Evolutionary conservation across 306 rosid species (phyloP), one percentile per base, ranked within the genome.

Genomic region (Acacia confusa): DNA sequence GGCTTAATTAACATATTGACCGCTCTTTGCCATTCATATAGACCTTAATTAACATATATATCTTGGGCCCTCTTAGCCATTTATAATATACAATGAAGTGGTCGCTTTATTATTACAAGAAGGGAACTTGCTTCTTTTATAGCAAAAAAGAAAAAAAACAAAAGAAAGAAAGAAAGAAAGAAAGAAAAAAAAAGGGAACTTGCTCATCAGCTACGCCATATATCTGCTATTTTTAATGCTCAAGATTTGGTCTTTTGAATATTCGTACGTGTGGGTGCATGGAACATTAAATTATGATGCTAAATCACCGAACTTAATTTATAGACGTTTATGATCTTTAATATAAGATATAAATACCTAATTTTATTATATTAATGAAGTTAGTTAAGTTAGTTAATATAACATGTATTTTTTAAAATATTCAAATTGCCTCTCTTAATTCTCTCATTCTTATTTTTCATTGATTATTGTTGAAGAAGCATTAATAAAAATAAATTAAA

Each of bases 281-380:
- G 64, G 24, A 30, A 57, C 27, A 57, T 57, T 57, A 9, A 22
- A n/a, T 22, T 57, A 57, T 57, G 22, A 55, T 84, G 86, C 70
- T 36, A 48, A 52, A 32, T 67, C 45, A 81, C 88, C 90, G 72
- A 87, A 84, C 79, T 84, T 52, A 17, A 53, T 19, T 79, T 76
- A 72, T 66, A 72, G 11, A 4, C 38, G 0, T 0, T 34, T 0
- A n/a, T 1, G 7, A 0, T 5, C 1, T 0, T 34, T 34, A 34
- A 34, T 34, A 34, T 4, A 34, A 34, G 1, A 34, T 1, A 34
- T 34, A 34, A 4, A 4, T 34, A 34, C 1, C 7, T 34, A 34
- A 34, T 34, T 34, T 34, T 0, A 34, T 4, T 34, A 4, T 4
- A n/a, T n/a, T n/a, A n/a, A n/a, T n/a, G n/a, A n/a, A n/a, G n/a